Evolutionary conservation across 345 rosid genomes (phyloP), one percentile per base, ranked within the genome.

Genomic region (Brassica carinata): DNA sequence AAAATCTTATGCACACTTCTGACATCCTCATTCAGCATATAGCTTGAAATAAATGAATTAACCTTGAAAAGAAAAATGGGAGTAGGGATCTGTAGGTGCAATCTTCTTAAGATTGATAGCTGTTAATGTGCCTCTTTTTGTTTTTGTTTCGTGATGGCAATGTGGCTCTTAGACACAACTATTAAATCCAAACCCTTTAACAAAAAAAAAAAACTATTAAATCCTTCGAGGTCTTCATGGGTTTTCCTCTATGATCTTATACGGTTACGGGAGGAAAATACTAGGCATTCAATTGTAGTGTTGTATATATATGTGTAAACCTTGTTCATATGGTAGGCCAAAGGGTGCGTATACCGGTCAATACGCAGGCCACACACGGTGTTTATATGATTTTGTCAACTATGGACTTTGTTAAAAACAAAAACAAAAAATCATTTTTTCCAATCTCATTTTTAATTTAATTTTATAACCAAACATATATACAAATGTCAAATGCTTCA

Each of bases 331-430:
- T 63, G 74, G 63, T 79, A 40, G 64, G 45, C 65, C 83, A 74
- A 74, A 68, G 75, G 83, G 31, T 74, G 79, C 75, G 79, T 80
- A 62, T 59, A 80, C 66, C 65, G 34, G 71, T 80, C 79, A 80
- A 74, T 74, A 61, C 79, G 70, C 74, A 61, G 58, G 75, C 64
- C 67, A 69, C 61, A 80, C 83, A 80, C 83, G 83, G 79, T 80
- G 55, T 53, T 53, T 75, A 64, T 64, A 70, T 64, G 76, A 29
- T 70, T 80, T 74, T 64, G 79, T 80, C 83, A 80, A 80, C 79
- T 75, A 69, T 64, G 71, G 83, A 75, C 76, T 75, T 70, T 64
- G 29, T 65, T 80, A 18, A 36, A 58, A 18, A 38, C 3, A 1
- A 5, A 55, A 55, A 57, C 19, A 59, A 59, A 59, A 59, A 3